These are phyloP conservation scores for Sodiomyces alkalinus DNA, from an alignment of 2,329 filamentous ascomycete genomes.

Conservation along the genomic window DNA sequence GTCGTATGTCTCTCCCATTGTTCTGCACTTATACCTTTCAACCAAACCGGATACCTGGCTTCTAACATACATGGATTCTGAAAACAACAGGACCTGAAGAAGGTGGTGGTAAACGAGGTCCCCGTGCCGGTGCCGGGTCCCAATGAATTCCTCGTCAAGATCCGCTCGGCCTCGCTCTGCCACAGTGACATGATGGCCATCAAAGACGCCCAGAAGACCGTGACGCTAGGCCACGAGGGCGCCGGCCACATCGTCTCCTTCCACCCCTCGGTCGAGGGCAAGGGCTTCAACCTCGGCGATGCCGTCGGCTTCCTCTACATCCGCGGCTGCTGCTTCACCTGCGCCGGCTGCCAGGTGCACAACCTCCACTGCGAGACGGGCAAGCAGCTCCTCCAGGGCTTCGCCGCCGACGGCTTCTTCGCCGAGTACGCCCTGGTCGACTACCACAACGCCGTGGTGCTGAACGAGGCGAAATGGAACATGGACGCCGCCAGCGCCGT, in stretches of 20 bases:
- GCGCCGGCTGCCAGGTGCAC: constrained; percentile 28
- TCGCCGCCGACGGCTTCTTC: constrained; percentile 28
- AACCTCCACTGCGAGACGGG: constrained; percentile 23
- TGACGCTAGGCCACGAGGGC: constrained; percentile 27
- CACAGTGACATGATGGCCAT: constrained; percentile 15
- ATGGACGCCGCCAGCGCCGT: constrained; percentile 22
- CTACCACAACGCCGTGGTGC: constrained; percentile 24
- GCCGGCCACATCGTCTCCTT: constrained; percentile 25
- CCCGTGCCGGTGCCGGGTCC: constrained; percentile 24
- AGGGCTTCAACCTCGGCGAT: constrained; percentile 26
- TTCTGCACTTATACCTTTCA: not conserved
- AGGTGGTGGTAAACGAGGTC: constrained; percentile 22
- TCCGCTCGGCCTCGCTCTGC: constrained; percentile 19
- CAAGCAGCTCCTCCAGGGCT: constrained; percentile 24
- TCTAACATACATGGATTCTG: not conserved
- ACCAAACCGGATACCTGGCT: no score
- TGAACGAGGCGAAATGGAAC: constrained; percentile 19
- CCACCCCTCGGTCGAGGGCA: constrained; percentile 16
- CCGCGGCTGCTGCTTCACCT: constrained; percentile 28
- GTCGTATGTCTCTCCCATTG: constrained; percentile 4
- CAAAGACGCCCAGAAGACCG: constrained; percentile 10
- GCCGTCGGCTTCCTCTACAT: constrained; percentile 29
- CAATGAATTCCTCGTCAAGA: constrained; percentile 23
- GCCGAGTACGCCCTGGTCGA: constrained; percentile 29
- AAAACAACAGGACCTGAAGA: constrained; percentile 12